Evolutionary conservation across 257 asterid genomes (phyloP).

Genomic region (Schizonepeta tenuifolia): DNA sequence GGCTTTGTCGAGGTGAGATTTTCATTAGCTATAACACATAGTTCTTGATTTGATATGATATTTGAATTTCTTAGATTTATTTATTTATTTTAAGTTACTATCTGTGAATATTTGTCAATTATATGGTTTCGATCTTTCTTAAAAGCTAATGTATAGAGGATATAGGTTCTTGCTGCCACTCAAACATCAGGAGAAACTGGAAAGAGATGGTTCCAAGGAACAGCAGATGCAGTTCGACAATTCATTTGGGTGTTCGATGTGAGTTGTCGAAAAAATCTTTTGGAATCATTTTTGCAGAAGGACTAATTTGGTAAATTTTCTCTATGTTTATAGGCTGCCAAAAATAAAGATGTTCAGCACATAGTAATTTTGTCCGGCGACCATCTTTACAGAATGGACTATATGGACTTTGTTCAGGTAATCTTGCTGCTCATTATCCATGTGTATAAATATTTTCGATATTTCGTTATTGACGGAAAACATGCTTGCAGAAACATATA

Average conservation of each 20-base stretch:
- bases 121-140: neutral
- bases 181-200: conserved; percentile 97
- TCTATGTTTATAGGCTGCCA: conserved; percentile 65
- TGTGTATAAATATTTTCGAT: neutral
- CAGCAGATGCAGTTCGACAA: conserved; percentile 99
- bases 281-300: neutral
- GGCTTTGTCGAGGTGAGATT: conserved; percentile 94
- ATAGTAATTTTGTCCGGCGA: conserved; percentile 90
- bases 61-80: neutral
- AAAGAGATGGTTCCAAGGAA: conserved; percentile 94
- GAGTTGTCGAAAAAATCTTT: conserved; percentile 21
- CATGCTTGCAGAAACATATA: conserved; percentile 77
- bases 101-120: neutral
- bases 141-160: neutral
- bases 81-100: neutral
- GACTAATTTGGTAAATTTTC: conserved; percentile 27
- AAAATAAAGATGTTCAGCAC: conserved; percentile 72
- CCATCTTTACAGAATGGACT: conserved; percentile 97
- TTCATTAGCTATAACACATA: neutral
- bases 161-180: conserved; percentile 96
- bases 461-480: conserved; percentile 13
- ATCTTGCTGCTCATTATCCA: neutral
- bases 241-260: conserved; percentile 97
- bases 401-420: conserved; percentile 98
- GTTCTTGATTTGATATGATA: neutral